Evolutionary conservation across 257 asterid species (phyloP).

Genomic region (Anisodus tanguticus): DNA sequence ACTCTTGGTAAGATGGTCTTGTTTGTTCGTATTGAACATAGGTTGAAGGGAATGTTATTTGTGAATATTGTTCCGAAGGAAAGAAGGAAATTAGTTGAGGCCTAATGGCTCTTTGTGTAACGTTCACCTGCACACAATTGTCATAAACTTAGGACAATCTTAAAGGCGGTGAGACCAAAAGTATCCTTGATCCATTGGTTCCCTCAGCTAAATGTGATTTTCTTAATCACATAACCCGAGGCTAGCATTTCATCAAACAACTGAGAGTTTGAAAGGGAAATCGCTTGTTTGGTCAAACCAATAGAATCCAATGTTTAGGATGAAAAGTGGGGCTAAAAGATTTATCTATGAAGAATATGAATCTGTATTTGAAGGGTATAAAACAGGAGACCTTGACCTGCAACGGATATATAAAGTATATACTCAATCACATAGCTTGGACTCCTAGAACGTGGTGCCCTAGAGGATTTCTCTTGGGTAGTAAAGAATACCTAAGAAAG

Average conservation of each 20-base stretch:
- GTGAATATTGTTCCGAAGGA: not conserved
- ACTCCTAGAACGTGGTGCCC: not conserved
- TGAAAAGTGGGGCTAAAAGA: not conserved
- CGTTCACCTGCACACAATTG: not conserved
- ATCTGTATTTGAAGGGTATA: not conserved
- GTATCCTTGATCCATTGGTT: not conserved
- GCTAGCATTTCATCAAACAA: not conserved
- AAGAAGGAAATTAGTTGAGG: not conserved
- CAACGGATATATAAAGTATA: not conserved
- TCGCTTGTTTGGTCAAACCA: not conserved
- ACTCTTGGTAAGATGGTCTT: not conserved
- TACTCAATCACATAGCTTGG: not conserved
- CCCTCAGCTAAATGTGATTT: not conserved
- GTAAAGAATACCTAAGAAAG: not conserved
- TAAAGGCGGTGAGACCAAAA: not conserved
- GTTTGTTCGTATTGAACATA: not conserved
- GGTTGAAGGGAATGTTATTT: not conserved
- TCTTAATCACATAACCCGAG: not conserved
- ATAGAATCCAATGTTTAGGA: not conserved
- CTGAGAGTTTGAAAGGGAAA: constrained; percentile 13
- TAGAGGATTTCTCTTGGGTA: not conserved
- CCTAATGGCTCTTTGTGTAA: not conserved
- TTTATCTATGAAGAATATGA: not conserved
- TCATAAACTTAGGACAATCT: not conserved
- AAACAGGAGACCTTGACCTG: constrained; percentile 1